A percentile compares a stretch with the other conserved stretches of the same genome.
phyloP scores from a whole-genome alignment of 306 rosid genomes.

The Luffa acutangula region DNA sequence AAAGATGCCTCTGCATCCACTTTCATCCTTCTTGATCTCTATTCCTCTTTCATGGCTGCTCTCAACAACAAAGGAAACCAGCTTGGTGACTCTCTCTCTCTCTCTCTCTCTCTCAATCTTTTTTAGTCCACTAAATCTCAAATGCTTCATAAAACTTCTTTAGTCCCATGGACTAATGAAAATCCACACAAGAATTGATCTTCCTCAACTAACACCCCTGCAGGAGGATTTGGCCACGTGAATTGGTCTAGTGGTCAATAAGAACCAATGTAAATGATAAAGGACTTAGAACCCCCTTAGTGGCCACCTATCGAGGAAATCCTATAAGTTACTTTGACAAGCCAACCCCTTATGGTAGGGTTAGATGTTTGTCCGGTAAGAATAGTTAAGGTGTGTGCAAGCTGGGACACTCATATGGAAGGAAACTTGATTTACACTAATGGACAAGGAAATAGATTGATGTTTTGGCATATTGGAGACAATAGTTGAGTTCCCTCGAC shows the following conservation, averaged over 20 bases:
- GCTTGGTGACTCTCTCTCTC: slow-evolving; percentile 12
- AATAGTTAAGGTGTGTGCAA: too few relatives aligned
- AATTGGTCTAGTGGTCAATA: too few relatives aligned
- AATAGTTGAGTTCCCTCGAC: background rate
- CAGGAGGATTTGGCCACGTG: too few relatives aligned
- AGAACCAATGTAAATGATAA: background rate
- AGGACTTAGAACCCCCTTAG: too few relatives aligned
- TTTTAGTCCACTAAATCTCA: background rate
- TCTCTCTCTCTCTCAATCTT: background rate
- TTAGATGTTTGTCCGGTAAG: too few relatives aligned
- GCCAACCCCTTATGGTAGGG: too few relatives aligned
- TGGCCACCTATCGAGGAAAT: too few relatives aligned
- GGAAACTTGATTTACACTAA: background rate
- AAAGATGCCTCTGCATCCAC: slow-evolving; percentile 1
- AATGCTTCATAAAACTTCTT: background rate
- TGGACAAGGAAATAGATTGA: background rate
- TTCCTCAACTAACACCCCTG: background rate
- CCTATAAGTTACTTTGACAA: too few relatives aligned
- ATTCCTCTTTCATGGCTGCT: slow-evolving; percentile 49
- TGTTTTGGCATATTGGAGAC: background rate
- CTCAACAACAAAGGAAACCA: slow-evolving; percentile 26
- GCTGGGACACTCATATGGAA: too few relatives aligned
- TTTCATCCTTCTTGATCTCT: slow-evolving; percentile 35
- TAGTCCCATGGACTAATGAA: background rate
- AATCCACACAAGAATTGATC: background rate